These are phyloP conservation scores for Blastocystis sp. DNA, from an alignment of 352 stramenopile species.

Conservation along the genomic window DNA sequence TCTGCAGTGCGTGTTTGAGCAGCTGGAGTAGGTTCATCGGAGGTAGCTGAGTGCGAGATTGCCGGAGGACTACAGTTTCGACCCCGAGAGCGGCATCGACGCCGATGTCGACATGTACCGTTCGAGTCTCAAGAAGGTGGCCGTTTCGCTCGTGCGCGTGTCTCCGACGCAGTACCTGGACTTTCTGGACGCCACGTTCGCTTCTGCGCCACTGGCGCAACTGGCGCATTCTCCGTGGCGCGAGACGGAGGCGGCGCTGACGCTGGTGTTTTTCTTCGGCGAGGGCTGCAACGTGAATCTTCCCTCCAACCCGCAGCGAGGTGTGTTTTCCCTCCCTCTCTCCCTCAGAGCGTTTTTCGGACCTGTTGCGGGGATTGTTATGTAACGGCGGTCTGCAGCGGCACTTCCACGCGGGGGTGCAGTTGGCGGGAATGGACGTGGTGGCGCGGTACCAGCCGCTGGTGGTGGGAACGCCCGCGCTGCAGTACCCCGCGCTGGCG, in stretches of 20 bases:
- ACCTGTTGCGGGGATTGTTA: background rate
- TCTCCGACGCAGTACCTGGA: slow-evolving; percentile 25
- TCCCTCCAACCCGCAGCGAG: background rate
- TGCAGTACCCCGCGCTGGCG: background rate
- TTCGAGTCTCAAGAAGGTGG: background rate
- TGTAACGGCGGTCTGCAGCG: background rate
- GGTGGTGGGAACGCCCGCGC: background rate
- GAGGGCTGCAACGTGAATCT: slow-evolving; percentile 37
- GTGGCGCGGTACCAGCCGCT: slow-evolving; percentile 18
- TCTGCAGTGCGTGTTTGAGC: background rate
- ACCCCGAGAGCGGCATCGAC: slow-evolving; percentile 36
- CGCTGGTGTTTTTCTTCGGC: slow-evolving; percentile 29
- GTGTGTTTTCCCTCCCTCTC: background rate
- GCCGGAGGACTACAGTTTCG: slow-evolving; percentile 32
- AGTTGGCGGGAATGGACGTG: slow-evolving; percentile 9
- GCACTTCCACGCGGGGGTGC: slow-evolving; percentile 20
- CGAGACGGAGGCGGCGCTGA: slow-evolving; percentile 18
- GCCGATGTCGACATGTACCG: slow-evolving; percentile 12
- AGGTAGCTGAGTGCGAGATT: background rate
- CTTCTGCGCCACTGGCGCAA: background rate
- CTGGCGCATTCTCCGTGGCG: background rate
- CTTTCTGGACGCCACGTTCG: slow-evolving; percentile 1
- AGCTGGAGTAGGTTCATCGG: background rate
- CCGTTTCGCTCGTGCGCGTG: background rate
- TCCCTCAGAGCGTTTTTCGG: background rate